phyloP scores from a whole-genome alignment of 176 grass and related monocot genomes.

The Musa itinerans region DNA sequence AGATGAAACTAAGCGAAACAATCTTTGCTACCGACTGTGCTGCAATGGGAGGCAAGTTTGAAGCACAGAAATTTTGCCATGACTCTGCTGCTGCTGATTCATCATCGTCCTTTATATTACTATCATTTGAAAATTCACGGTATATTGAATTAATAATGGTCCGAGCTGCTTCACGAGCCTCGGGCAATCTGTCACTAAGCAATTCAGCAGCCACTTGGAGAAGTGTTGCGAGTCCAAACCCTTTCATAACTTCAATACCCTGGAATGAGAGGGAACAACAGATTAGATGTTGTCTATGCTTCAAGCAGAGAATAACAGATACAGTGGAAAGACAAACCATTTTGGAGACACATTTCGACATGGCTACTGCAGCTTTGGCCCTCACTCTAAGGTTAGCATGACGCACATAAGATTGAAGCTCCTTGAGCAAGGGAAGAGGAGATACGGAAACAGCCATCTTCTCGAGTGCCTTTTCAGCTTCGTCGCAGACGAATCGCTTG shows the following conservation, averaged over 20 bases:
- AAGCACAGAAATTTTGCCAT: slow-evolving; percentile 73
- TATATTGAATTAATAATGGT: slow-evolving; percentile 47
- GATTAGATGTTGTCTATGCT: too few species aligned
- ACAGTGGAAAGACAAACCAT: slow-evolving; percentile 30
- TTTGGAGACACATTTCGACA: slow-evolving; percentile 55
- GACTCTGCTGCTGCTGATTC: slow-evolving; percentile 20
- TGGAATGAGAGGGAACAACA: slow-evolving; percentile 10
- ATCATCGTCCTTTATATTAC: neutral
- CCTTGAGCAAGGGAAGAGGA: slow-evolving; percentile 56
- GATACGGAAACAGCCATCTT: slow-evolving; percentile 70
- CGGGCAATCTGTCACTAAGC: slow-evolving; percentile 83
- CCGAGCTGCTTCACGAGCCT: slow-evolving; percentile 76
- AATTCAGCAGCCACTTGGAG: slow-evolving; percentile 60
- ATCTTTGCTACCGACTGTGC: slow-evolving; percentile 69
- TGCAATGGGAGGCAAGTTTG: slow-evolving; percentile 67
- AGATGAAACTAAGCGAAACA: slow-evolving; percentile 20
- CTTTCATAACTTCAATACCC: slow-evolving; percentile 45
- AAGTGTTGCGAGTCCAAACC: slow-evolving; percentile 55
- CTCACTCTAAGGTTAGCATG: slow-evolving; percentile 87
- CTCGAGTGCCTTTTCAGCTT: slow-evolving; percentile 84
- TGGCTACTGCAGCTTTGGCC: slow-evolving; percentile 87
- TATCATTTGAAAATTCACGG: slow-evolving; percentile 35
- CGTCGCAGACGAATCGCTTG: slow-evolving; percentile 88
- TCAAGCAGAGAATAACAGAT: too few species aligned
- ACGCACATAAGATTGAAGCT: slow-evolving; percentile 63